A percentile compares a stretch with the other conserved stretches of the same genome.
Evolutionary conservation across 805 yeast species (phyloP).

Genomic region (Dipodascopsis tothii): DNA sequence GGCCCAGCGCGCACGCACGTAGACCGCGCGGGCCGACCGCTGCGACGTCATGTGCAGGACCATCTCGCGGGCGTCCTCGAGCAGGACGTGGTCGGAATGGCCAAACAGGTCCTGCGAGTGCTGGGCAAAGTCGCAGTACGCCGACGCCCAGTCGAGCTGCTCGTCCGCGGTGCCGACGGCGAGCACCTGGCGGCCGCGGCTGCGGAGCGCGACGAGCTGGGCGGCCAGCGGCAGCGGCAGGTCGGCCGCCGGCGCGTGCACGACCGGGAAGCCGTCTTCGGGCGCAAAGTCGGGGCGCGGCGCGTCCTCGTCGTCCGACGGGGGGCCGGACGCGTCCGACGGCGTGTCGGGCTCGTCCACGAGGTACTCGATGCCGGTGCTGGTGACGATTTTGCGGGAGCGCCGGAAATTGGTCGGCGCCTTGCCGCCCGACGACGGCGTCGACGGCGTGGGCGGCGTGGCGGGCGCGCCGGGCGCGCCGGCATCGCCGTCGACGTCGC

Average conservation of each 20-base stretch:
- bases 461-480: too few relatives aligned
- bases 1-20: slow-evolving; percentile 28
- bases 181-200: neutral
- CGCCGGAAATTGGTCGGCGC: too few relatives aligned
- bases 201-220: slow-evolving; percentile 3
- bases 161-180: slow-evolving; percentile 1
- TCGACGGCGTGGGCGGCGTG: too few relatives aligned
- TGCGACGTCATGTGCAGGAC: neutral
- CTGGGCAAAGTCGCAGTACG: slow-evolving; percentile 1
- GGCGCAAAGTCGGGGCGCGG: slow-evolving; percentile 6
- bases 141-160: slow-evolving; percentile 15
- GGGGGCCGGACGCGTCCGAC: too few relatives aligned
- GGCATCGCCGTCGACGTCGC: too few relatives aligned
- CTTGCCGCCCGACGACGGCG: too few relatives aligned
- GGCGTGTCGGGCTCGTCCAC: too few relatives aligned
- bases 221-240: slow-evolving; percentile 10
- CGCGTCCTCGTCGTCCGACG: neutral
- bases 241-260: neutral
- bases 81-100: slow-evolving; percentile 3
- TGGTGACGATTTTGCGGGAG: too few relatives aligned
- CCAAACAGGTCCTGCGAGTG: neutral
- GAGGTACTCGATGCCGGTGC: too few relatives aligned
- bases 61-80: slow-evolving; percentile 3
- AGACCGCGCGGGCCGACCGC: slow-evolving; percentile 25
- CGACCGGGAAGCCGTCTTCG: slow-evolving; percentile 6